A percentile compares a stretch with the other conserved stretches of the same genome.
Evolutionary conservation across 768 basidiomycete species (phyloP).

Genomic region (Chlorophyllum brunneum): DNA sequence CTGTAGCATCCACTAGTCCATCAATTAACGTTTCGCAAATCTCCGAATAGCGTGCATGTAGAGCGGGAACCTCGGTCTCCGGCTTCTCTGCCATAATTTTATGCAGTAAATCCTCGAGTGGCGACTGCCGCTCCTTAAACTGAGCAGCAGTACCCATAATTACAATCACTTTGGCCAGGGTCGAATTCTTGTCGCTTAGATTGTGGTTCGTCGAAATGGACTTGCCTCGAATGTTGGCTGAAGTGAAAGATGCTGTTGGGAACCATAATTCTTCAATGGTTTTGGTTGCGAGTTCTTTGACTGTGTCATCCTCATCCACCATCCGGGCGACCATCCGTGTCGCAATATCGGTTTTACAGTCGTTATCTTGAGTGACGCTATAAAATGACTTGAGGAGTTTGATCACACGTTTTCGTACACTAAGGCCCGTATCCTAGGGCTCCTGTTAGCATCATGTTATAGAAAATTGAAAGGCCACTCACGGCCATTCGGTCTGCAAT

Average conservation of each 20-base stretch:
- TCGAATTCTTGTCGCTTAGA: slow-evolving; percentile 46
- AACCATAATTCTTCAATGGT: slow-evolving; percentile 94
- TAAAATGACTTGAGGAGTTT: slow-evolving; percentile 89
- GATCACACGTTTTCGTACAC: slow-evolving; percentile 93
- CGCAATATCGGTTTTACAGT: slow-evolving; percentile 73
- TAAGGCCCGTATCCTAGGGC: slow-evolving; percentile 84
- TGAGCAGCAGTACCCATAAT: slow-evolving; percentile 84
- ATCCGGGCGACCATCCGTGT: slow-evolving; percentile 78
- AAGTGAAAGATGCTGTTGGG: slow-evolving; percentile 27
- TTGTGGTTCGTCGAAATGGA: slow-evolving; percentile 21
- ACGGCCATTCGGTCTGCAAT: slow-evolving; percentile 92
- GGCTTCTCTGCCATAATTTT: slow-evolving; percentile 76
- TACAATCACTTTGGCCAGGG: slow-evolving; percentile 66
- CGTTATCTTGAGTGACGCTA: slow-evolving; percentile 51
- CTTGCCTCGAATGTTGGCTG: slow-evolving; percentile 33
- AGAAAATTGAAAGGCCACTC: slow-evolving; percentile 21
- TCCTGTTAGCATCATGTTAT: neutral
- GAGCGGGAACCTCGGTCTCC: slow-evolving; percentile 43
- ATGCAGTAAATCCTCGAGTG: slow-evolving; percentile 80
- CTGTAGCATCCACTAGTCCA: slow-evolving; percentile 82
- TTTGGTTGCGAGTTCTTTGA: slow-evolving; percentile 90
- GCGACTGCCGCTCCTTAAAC: slow-evolving; percentile 80
- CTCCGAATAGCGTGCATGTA: slow-evolving; percentile 71
- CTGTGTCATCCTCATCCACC: slow-evolving; percentile 90
- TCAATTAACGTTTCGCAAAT: slow-evolving; percentile 87